Evolutionary conservation across 257 asterid genomes (phyloP), one percentile per base, ranked within the genome.

Genomic region (Rhazya stricta): DNA sequence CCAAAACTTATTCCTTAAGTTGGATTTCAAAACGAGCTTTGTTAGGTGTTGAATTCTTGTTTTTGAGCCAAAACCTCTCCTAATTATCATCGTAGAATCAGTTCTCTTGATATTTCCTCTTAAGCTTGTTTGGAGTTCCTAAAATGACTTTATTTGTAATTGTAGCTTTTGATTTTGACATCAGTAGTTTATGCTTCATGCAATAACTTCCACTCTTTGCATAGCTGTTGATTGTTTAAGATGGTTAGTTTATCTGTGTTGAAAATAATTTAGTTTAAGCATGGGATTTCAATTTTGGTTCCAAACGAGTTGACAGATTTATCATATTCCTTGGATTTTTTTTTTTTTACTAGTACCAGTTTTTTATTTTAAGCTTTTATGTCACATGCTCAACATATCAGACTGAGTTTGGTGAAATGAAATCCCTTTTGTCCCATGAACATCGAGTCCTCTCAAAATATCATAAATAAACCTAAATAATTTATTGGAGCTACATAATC

Each of bases 231-330:
- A 58, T 58, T 77, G 63, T 79, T 71, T 83, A 67, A 75, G 85
- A 78, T 43, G 58, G 79, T 75, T 82, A 82, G 85, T 78, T 82
- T 83, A 79, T 72, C 83, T 57, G 79, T 82, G 69, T 53, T 19
- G 50, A 41, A 63, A 56, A 45, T 61, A 34, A 36, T 32, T n/a
- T 48, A 29, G 57, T 18, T 71, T 34, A 34, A 6, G 6, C 12
- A 29, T 46, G 0, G 41, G 21, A 27, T 76, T 68, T 50, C 58
- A 63, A 29, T 41, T 9, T 16, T 19, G 3, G 61, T 62, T 50
- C 68, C 48, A 34, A 32, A 50, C 61, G 67, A 27, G 67, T 71
- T 62, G 77, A 70, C 72, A 62, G 60, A 48, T 71, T 19, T 65
- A 61, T 25, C 30, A 67, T 51, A 32, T 4, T 3, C 51, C 43